phyloP scores from a whole-genome alignment of 345 rosid genomes.

The Salix brachista region DNA sequence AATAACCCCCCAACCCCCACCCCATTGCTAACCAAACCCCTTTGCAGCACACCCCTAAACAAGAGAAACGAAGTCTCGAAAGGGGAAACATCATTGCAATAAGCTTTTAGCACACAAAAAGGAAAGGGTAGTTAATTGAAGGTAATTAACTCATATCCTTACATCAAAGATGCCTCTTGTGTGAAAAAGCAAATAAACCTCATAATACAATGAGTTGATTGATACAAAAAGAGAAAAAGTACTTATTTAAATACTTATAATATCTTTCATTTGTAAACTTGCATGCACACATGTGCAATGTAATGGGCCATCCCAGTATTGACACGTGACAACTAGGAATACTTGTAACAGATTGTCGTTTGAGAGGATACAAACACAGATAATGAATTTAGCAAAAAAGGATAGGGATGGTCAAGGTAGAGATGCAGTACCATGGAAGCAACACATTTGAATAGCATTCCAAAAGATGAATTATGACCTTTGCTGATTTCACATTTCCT shows the following conservation, averaged over 20 bases:
- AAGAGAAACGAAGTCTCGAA: background rate
- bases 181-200: background rate
- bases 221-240: background rate
- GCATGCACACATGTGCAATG: too few relatives aligned
- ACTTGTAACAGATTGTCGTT: background rate
- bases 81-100: background rate
- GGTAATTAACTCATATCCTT: background rate
- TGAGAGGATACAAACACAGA: background rate
- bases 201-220: background rate
- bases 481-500: constrained; percentile 48
- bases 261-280: too few relatives aligned
- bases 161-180: background rate
- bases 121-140: background rate
- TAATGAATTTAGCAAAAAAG: constrained; percentile 9
- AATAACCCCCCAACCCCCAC: background rate
- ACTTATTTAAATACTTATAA: too few relatives aligned
- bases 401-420: constrained; percentile 20
- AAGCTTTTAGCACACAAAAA: background rate
- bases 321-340: too few relatives aligned
- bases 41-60: too few relatives aligned
- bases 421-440: constrained; percentile 63
- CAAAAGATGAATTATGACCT: constrained; percentile 53
- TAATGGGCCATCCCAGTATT: too few relatives aligned
- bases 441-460: constrained; percentile 62
- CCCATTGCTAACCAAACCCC: background rate